These are phyloP conservation scores for Xylaria scruposa DNA, from an alignment of 495 filamentous ascomycete genomes.

Conservation along the genomic window DNA sequence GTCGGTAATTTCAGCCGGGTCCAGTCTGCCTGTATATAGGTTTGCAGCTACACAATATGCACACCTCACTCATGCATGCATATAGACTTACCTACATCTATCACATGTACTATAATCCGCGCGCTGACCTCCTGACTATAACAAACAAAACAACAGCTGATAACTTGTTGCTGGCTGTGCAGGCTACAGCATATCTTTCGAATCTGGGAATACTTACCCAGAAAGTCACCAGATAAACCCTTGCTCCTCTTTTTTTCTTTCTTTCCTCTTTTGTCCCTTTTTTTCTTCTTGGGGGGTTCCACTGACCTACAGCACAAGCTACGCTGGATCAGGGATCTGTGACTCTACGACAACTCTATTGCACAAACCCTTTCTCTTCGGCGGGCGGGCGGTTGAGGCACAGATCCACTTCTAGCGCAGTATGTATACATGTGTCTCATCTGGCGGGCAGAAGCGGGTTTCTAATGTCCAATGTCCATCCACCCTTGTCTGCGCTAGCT, in stretches of 20 bases:
- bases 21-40: background rate
- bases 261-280: background rate
- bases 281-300: background rate
- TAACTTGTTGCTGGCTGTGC: background rate
- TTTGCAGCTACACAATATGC: conserved; percentile 12
- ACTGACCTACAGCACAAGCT: background rate
- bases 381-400: background rate
- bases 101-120: conserved; percentile 19
- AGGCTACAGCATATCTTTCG: background rate
- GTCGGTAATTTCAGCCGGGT: conserved; percentile 2
- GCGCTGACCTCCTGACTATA: conserved; percentile 15
- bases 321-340: conserved; percentile 13
- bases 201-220: background rate
- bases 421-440: background rate
- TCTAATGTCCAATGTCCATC: background rate
- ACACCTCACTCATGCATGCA: conserved; percentile 20
- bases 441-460: background rate
- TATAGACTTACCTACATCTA: conserved; percentile 12
- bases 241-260: background rate
- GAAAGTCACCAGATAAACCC: background rate
- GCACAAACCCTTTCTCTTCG: conserved; percentile 5
- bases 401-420: background rate
- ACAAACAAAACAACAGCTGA: background rate
- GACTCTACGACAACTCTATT: conserved; percentile 1
- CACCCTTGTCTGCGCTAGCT: background rate